Evolutionary conservation across 129 eudicot genomes (phyloP).

Genomic region (Ambrosia trifida): DNA sequence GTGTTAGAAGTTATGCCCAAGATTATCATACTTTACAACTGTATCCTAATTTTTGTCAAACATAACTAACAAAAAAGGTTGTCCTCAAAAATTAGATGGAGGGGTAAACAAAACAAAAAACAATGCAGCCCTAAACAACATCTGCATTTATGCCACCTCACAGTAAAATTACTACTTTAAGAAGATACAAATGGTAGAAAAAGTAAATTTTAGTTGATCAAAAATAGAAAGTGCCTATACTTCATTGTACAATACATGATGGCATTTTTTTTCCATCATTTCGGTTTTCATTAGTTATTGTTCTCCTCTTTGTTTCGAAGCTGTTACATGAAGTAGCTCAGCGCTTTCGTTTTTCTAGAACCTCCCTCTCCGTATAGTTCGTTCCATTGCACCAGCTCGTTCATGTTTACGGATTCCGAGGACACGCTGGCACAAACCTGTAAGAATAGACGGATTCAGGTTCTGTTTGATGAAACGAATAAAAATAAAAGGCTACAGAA

Average conservation of each 20-base stretch:
- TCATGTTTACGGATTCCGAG: constrained; percentile 78
- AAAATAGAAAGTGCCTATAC: constrained; percentile 38
- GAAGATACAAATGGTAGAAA: no score
- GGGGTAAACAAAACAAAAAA: constrained; percentile 54
- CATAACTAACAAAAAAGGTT: constrained; percentile 8
- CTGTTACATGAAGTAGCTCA: constrained; percentile 80
- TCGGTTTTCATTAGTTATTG: constrained; percentile 14
- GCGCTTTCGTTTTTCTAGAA: constrained; percentile 66
- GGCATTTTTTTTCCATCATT: constrained; percentile 34
- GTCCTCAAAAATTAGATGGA: constrained; percentile 33
- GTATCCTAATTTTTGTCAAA: constrained; percentile 18
- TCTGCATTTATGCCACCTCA: constrained; percentile 53
- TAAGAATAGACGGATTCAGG: neutral
- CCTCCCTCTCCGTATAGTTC: constrained; percentile 95
- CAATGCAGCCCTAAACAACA: constrained; percentile 32
- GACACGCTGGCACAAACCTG: constrained; percentile 95
- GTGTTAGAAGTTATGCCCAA: neutral
- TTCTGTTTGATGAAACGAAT: neutral
- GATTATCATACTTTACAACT: constrained; percentile 3
- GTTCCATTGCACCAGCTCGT: constrained; percentile 85
- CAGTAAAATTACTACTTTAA: constrained; percentile 14
- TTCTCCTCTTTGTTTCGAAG: constrained; percentile 8
- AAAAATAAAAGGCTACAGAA: neutral
- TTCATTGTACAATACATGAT: constrained; percentile 47
- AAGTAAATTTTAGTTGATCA: constrained; percentile 5